These are phyloP conservation scores for Kappamyces sp. DNA, from an alignment of 192 early-diverging fungal genomes.

Conservation along the genomic window DNA sequence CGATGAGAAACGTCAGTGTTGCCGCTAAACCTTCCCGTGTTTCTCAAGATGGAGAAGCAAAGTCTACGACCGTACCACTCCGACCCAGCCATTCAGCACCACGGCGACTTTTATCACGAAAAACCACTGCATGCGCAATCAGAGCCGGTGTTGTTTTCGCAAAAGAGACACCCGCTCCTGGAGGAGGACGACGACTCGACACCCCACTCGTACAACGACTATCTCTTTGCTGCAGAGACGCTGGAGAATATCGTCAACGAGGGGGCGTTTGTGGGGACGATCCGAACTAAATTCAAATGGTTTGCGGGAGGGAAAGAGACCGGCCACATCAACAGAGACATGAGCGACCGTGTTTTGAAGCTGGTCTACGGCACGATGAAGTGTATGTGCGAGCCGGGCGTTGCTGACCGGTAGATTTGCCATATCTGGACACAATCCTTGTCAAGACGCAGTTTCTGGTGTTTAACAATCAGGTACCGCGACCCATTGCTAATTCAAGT, in stretches of 20 bases:
- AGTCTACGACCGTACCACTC: conserved; percentile 26
- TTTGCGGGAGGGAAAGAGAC: neutral
- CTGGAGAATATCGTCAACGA: conserved; percentile 47
- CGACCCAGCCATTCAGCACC: conserved; percentile 22
- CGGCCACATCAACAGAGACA: conserved; percentile 15
- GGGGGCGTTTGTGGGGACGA: conserved; percentile 35
- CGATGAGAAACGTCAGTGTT: no score
- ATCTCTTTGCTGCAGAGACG: conserved; percentile 41
- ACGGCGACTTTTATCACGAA: conserved; percentile 8
- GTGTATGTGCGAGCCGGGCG: conserved; percentile 22
- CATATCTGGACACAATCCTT: conserved; percentile 48
- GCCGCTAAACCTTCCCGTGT: no score
- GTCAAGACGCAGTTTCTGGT: conserved; percentile 56
- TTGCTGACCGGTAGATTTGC: conserved; percentile 30
- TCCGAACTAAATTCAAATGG: conserved; percentile 17
- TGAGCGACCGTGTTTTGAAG: conserved; percentile 46
- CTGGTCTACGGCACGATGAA: conserved; percentile 55
- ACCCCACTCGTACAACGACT: conserved; percentile 27
- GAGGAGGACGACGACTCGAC: conserved; percentile 20
- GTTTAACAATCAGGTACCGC: conserved; percentile 46
- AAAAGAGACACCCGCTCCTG: conserved; percentile 24
- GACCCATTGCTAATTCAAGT: conserved; percentile 28
- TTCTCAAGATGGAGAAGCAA: neutral
- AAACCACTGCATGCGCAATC: conserved; percentile 6
- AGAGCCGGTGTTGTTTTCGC: conserved; percentile 7